Evolutionary conservation across 1,139 yeast species (phyloP), one percentile per base, ranked within the genome.

Genomic region (Geotrichum fermentans): DNA sequence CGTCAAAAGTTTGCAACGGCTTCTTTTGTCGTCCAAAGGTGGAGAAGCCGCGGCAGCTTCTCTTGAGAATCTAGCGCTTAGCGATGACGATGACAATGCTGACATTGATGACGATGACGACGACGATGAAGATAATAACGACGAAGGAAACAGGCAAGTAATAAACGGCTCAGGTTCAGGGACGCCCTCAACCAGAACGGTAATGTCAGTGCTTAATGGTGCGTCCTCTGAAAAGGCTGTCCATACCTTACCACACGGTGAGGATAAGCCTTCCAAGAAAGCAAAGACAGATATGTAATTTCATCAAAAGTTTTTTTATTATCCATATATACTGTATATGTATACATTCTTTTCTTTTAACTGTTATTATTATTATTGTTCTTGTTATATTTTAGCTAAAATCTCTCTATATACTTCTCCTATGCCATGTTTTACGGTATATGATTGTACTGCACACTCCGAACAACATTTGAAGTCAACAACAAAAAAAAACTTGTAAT

Each of bases 181-280:
- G n/a, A n/a, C n/a, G n/a, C n/a, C n/a, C n/a, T n/a, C n/a, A n/a
- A 36, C 40, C n/a, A 17, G 29, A 20, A 36, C 40, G 14, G 40
- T 36, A 14, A 36, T 36, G 40, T n/a, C 17, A 13, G 17, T 36
- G 40, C 24, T 36, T 8, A 36, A 36, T 17, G 40, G 40, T 14
- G 13, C 7, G n/a, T 10, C 14, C 7, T 4, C 6, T 3, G 40
- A 20, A 18, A 18, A 20, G n/a, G n/a, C n/a, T n/a, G n/a, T n/a
- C n/a, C n/a, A n/a, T n/a, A n/a, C n/a, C n/a, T n/a, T n/a, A n/a
- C n/a, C n/a, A n/a, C n/a, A n/a, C n/a, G n/a, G n/a, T 11, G 40
- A 37, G n/a, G 40, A 37, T 11, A 10, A 20, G 8, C 40, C 40
- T 13, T 37, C 30, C 29, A 37, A 37, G 22, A 37, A 37, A 14